These are phyloP conservation scores for Gossypium davidsonii DNA, from an alignment of 441 rosid genomes.

Conservation along the genomic window DNA sequence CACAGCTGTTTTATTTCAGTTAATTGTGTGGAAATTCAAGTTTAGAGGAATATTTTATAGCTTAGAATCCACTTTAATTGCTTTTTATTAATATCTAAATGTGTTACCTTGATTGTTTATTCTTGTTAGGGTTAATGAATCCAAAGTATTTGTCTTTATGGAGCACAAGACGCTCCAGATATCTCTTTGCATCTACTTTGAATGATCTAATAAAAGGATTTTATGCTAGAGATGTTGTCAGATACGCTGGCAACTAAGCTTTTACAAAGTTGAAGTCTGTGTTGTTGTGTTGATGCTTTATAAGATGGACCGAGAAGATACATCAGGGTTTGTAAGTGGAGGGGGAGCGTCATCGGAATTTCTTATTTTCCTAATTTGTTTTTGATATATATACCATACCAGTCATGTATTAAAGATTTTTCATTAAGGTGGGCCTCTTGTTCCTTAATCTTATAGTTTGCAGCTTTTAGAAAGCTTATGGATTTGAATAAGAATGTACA, in stretches of 20 bases:
- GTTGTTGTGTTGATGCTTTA: conserved; percentile 15
- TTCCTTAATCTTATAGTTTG: conserved; percentile 9
- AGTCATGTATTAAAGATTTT: conserved; percentile 20
- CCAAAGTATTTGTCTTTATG: conserved; percentile 21
- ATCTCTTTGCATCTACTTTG: conserved; percentile 25
- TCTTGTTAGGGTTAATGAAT: conserved; percentile 46
- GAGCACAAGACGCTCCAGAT: conserved; percentile 39
- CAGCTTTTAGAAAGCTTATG: conserved; percentile 33
- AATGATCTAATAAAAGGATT: conserved; percentile 37
- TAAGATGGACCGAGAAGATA: conserved; percentile 79
- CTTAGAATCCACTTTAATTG: background rate
- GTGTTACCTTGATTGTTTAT: background rate
- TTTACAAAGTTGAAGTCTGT: conserved; percentile 12
- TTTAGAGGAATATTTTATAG: background rate
- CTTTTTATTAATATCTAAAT: background rate
- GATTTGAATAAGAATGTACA: conserved; percentile 49
- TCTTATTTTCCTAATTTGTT: conserved; percentile 23
- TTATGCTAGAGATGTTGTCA: conserved; percentile 51
- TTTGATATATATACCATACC: conserved; percentile 17
- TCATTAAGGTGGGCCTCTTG: background rate
- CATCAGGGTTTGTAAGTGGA: conserved; percentile 87
- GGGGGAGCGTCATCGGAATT: conserved; percentile 38
- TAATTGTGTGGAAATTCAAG: background rate
- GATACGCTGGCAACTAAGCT: conserved; percentile 24
- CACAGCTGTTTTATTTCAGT: background rate